Evolutionary conservation across 208 protist species (phyloP), one percentile per base, ranked within the genome.

Genomic region (Crithidia fasciculata): DNA sequence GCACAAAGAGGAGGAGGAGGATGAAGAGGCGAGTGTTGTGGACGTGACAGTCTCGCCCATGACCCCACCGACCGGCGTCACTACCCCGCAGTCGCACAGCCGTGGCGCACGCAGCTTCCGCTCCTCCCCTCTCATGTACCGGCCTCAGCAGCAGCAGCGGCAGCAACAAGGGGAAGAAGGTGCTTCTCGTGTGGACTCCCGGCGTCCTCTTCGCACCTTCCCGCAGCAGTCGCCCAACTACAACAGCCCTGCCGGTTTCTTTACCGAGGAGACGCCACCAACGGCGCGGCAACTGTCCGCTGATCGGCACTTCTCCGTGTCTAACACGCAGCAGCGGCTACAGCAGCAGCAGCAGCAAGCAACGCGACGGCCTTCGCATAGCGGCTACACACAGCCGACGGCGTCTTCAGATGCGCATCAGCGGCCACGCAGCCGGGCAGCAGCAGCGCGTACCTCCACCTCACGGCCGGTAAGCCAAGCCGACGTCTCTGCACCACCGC

Each of bases 1-100:
- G 28, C 28, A 28, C 4, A 4, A 50, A 43, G 12, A 12, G 41
- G 13, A 13, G 15, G 15, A 2, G 44, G 1, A 8, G 40, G 43
- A 3, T 49, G 56, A 65, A 4, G 63, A 69, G 50, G 39, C 74
- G 47, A 69, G 68, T 66, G 69, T 80, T 40, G 62, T 44, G 15
- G 74, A 80, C 37, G 74, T 80, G 54, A 80, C 74, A 18, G 74
- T 80, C 52, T 80, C 74, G 7, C 74, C 74, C n/a, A 80, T 80
- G 74, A 80, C 74, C 7, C 61, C 74, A 12, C 36, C 45, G 16
- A 52, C 74, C 28, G 49, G n/a, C 37, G 16, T 12, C 40, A 40
- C 74, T 1, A 69, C 74, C 36, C 56, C 74, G 39, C 74, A 59
- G 41, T 59, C 65, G 4, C 65, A 59, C 53, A 41, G 28, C 28